A percentile compares a stretch with the other conserved stretches of the same genome.
Conservation (phyloP, 495 filamentous ascomycete species). For the Hypoxylon crocopeplum region DNA sequence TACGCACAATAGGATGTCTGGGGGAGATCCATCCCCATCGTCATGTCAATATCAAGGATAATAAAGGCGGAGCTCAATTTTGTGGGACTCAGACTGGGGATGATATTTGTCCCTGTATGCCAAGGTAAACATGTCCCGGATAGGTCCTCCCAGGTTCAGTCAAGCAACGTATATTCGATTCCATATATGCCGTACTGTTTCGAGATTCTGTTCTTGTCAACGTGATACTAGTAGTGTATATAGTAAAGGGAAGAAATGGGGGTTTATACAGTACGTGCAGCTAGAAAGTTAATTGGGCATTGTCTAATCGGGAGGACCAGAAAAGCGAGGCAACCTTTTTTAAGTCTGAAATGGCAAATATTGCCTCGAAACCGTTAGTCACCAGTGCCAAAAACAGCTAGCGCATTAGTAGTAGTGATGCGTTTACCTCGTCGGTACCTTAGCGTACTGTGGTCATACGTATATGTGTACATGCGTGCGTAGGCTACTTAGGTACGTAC, state of each 20-base stretch:
- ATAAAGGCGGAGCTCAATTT: constrained; percentile 15
- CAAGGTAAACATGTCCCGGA: constrained; percentile 30
- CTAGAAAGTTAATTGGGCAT: too few species aligned
- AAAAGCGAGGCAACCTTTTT: not conserved
- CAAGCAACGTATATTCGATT: not conserved
- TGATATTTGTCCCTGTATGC: constrained; percentile 20
- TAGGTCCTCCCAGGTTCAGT: constrained; percentile 10
- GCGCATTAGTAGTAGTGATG: not conserved
- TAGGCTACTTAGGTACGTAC: constrained; percentile 2
- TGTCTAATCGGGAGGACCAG: not conserved
- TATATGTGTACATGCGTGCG: constrained; percentile 9
- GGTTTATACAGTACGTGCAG: too few species aligned
- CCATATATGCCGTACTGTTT: not conserved
- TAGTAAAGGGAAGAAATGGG: not conserved
- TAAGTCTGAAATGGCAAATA: not conserved
- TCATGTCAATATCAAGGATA: constrained; percentile 33
- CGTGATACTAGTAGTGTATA: not conserved
- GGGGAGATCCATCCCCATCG: too few species aligned
- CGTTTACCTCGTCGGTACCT: not conserved
- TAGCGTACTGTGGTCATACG: not conserved
- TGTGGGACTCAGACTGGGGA: constrained; percentile 14
- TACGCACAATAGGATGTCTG: constrained; percentile 1
- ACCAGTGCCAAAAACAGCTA: not conserved
- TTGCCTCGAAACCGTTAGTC: not conserved
- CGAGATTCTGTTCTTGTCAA: not conserved